Evolutionary conservation across 306 rosid genomes (phyloP), one percentile per base, ranked within the genome.

Genomic region (Vigna nakashimae): DNA sequence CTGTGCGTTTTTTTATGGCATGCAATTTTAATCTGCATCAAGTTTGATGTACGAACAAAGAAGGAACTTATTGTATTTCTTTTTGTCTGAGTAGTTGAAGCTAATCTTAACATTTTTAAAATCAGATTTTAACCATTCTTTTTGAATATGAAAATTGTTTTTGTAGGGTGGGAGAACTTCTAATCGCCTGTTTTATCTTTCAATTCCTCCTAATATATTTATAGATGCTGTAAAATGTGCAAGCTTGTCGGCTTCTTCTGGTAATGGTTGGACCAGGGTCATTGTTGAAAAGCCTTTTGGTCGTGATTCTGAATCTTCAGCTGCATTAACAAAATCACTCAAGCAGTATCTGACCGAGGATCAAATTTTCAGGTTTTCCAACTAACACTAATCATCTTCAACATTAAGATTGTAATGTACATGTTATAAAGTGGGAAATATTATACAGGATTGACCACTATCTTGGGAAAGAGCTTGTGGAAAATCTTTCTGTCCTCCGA

Each of bases 231-330:
- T 93, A 49, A 89, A 86, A 80, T 91, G 95, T 67, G 91, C 97
- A 52, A 93, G 98, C 89, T 73, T 38, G 60, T 84, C 97, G 12
- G 88, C 98, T 51, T 93, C 98, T 69, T 88, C 98, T 17, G 77
- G 87, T 66, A 86, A 88, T 82, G 98, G 98, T 74, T 93, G 98
- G 98, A 93, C 97, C 40, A 89, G 98, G 80, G 98, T 93, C 86
- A 93, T 93, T 85, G 98, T 93, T 51, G 98, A 93, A 85, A 93
- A 93, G 80, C 98, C 98, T 65, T 93, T 93, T 80, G 98, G 98
- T 49, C 97, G 95, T 36, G 97, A 91, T 89, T 91, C 98, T 56
- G 95, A 87, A 48, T 93, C 98, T 76, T 93, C 98, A 58, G 98
- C 98, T 63, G 90, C 98, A 78, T 88, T 93, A 86, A 93, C 98